These are phyloP conservation scores for Penicillium simplicissimum DNA, from an alignment of 495 filamentous ascomycete species.

Conservation along the genomic window DNA sequence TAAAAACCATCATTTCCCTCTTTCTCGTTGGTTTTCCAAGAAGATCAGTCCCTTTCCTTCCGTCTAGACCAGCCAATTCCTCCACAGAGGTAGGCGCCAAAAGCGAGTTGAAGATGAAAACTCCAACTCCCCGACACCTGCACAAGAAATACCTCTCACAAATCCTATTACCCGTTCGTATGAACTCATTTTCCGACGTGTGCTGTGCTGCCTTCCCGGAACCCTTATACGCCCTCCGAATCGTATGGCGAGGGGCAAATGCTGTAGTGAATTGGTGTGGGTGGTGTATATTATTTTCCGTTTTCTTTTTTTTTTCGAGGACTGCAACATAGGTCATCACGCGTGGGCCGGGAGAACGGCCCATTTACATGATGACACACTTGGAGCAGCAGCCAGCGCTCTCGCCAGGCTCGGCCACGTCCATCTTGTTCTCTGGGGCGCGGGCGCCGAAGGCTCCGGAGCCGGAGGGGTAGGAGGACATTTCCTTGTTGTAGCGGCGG, in stretches of 20 bases:
- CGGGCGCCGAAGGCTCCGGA: conserved; percentile 60
- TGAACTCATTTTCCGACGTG: conserved; percentile 8
- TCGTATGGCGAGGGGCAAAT: neutral
- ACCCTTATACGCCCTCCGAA: neutral
- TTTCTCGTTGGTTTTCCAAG: conserved; percentile 4
- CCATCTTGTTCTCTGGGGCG: conserved; percentile 70
- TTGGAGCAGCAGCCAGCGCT: conserved; percentile 79
- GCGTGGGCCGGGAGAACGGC: neutral
- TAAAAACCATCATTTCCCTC: conserved; percentile 13
- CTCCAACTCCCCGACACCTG: conserved; percentile 6
- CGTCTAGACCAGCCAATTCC: neutral
- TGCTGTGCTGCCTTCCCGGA: conserved; percentile 3
- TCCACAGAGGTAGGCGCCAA: neutral
- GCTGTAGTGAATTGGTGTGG: neutral
- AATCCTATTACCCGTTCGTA: conserved; percentile 15
- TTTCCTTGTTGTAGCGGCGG: conserved; percentile 94
- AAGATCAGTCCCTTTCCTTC: neutral
- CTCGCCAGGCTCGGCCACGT: conserved; percentile 70
- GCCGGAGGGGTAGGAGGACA: conserved; percentile 78
- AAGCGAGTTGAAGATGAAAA: neutral
- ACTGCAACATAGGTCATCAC: neutral
- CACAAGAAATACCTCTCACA: conserved; percentile 9
- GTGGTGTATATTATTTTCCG: neutral
- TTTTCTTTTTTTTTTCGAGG: conserved; percentile 5
- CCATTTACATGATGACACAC: conserved; percentile 84